Conservation (phyloP, 768 basidiomycete genomes). For the Leccinum pellstonianum region DNA sequence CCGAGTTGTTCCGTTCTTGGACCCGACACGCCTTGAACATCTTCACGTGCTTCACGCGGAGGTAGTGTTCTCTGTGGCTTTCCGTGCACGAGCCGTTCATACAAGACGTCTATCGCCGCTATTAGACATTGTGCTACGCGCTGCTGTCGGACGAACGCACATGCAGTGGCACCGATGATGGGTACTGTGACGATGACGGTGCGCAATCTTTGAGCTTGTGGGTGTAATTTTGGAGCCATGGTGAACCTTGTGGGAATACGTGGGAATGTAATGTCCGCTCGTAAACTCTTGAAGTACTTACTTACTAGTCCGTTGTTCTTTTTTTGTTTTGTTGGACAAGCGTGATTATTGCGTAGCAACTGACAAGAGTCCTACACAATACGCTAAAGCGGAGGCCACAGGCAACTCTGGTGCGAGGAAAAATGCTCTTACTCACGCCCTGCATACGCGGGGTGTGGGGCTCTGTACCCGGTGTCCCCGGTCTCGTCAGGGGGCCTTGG, state of each 20-base stretch:
- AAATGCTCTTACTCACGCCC: too few species aligned
- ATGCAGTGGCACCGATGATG: constrained; percentile 61
- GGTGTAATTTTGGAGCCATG: constrained; percentile 39
- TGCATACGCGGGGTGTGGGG: too few species aligned
- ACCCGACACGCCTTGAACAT: constrained; percentile 2
- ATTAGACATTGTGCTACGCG: constrained; percentile 10
- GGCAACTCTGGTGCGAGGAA: too few species aligned
- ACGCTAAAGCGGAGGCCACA: too few species aligned
- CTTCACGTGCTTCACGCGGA: constrained; percentile 11
- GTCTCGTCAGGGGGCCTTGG: too few species aligned
- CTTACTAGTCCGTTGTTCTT: too few species aligned
- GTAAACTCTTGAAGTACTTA: too few species aligned
- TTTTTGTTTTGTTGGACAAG: too few species aligned
- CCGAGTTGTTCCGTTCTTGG: constrained; percentile 21
- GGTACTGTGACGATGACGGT: constrained; percentile 64
- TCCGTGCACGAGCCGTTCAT: constrained; percentile 58
- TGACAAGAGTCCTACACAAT: too few species aligned
- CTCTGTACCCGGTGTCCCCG: too few species aligned
- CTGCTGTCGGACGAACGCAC: constrained; percentile 38
- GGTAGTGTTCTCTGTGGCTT: constrained; percentile 46
- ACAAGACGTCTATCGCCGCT: constrained; percentile 52
- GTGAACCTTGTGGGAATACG: neutral
- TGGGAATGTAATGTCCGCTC: constrained; percentile 1
- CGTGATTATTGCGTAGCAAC: too few species aligned
- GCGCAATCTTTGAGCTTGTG: constrained; percentile 44